Evolutionary conservation across 352 stramenopile genomes (phyloP), one percentile per base, ranked within the genome.

Genomic region (Phytopythium boreale): DNA sequence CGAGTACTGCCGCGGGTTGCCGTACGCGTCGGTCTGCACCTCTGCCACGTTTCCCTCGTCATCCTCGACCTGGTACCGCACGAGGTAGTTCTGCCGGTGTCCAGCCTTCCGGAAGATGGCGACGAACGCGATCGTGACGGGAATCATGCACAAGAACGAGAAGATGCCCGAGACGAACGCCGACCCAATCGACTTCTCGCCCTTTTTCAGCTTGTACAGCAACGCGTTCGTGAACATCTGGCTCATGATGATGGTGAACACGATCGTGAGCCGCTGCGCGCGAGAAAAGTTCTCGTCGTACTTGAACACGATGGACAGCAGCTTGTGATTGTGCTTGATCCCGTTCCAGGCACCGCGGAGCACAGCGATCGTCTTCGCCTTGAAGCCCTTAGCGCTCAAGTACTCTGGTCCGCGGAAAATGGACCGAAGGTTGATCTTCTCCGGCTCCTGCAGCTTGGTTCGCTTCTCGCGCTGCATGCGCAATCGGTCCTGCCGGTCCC

Each of bases 81-180:
- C 75, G 9, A 90, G 34, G 52, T 87, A 90, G 34, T 76, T 80
- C 27, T 90, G 74, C 55, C 76, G 72, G 9, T 75, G 70, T 3
- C 75, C 83, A 7, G 83, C 79, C 53, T 88, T 89, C 58, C 90
- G 90, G 64, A 89, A 92, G 70, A 92, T 83, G 22, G 85, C 71
- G 46, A 89, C 67, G 53, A 92, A 86, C 27, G 82, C 73, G 44
- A 89, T 75, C 15, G 74, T 77, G 0, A 92, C 71, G 0, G 83
- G 83, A 0, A 90, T 68, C 78, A 90, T 88, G 49, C 74, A 88
- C 20, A 92, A 10, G 4, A 79, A 82, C 24, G 81, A 80, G n/a
- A 92, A 50, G 2, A 89, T n/a, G 0, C 74, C 83, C 0, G 69
- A 75, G 12, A 92, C 79, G 43, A 90, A 62, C 52, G 76, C 76